phyloP scores from a whole-genome alignment of 2,329 filamentous ascomycete genomes.

The Diplodia sapinea region DNA sequence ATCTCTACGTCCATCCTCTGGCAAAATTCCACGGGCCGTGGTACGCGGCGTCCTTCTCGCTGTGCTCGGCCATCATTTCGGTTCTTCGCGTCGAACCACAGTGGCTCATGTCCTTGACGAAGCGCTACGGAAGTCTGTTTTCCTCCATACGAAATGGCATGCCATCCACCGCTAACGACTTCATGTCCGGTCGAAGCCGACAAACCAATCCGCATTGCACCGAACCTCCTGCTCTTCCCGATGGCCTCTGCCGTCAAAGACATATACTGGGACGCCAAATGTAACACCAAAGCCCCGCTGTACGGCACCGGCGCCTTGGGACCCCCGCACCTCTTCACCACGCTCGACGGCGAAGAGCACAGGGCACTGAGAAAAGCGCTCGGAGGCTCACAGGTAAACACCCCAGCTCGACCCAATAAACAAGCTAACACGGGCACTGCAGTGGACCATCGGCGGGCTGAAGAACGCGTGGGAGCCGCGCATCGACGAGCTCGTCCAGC shows the following conservation, averaged over 20 bases:
- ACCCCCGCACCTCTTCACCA: slow-evolving; percentile 45
- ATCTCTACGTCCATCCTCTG: slow-evolving; percentile 23
- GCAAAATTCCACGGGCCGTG: slow-evolving; percentile 23
- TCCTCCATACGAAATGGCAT: background rate
- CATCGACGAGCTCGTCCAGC: slow-evolving; percentile 46
- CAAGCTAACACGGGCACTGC: too few relatives aligned
- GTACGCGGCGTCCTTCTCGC: slow-evolving; percentile 20
- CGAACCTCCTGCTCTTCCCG: slow-evolving; percentile 48
- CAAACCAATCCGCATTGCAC: slow-evolving; percentile 48
- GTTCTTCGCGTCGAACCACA: slow-evolving; percentile 40
- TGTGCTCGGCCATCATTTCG: slow-evolving; percentile 37
- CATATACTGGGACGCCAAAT: slow-evolving; percentile 50
- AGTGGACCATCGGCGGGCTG: slow-evolving; percentile 48
- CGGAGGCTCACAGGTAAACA: slow-evolving; percentile 34
- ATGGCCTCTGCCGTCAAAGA: slow-evolving; percentile 45
- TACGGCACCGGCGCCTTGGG: slow-evolving; percentile 48
- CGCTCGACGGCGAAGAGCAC: slow-evolving; percentile 45
- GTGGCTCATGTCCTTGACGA: slow-evolving; percentile 40
- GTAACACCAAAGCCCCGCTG: slow-evolving; percentile 45
- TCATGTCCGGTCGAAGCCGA: slow-evolving; percentile 35
- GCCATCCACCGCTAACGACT: background rate
- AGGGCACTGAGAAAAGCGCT: slow-evolving; percentile 47
- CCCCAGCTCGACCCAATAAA: rapidly evolving
- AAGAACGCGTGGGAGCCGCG: slow-evolving; percentile 49
- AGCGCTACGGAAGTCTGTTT: slow-evolving; percentile 40